These are phyloP conservation scores for Asterochloris erici DNA, from an alignment of 139 green algal genomes.

Conservation along the genomic window DNA sequence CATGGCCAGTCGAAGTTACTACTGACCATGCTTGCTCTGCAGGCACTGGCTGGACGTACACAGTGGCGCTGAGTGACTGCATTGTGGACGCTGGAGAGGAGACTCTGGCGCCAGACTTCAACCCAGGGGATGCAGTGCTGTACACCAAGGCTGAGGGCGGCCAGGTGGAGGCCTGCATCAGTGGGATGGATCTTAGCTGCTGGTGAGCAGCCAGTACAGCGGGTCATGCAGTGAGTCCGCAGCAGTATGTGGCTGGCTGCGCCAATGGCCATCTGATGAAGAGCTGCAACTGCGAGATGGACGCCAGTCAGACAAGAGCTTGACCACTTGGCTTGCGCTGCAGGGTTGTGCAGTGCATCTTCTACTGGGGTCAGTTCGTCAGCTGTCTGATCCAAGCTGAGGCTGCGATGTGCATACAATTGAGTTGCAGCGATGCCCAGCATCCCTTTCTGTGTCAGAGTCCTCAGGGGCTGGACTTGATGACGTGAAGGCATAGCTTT, in stretches of 20 bases:
- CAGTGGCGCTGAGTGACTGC: conserved; percentile 44
- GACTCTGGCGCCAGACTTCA: conserved; percentile 34
- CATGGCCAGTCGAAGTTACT: too few species aligned
- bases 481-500: too few species aligned
- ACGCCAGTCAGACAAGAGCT: neutral
- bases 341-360: too few species aligned
- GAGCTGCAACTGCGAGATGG: neutral
- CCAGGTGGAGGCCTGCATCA: conserved; percentile 19
- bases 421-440: too few species aligned
- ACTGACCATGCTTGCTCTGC: neutral
- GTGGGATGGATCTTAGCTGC: conserved; percentile 24
- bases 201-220: conserved; percentile 22
- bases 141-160: conserved; percentile 19
- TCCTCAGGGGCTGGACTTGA: too few species aligned
- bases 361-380: too few species aligned
- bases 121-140: conserved; percentile 27
- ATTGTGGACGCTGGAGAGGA: conserved; percentile 34
- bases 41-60: conserved; percentile 29
- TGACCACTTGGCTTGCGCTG: neutral
- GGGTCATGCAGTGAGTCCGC: too few species aligned
- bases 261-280: neutral
- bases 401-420: too few species aligned
- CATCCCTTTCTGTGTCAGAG: too few species aligned
- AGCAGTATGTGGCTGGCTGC: too few species aligned
- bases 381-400: too few species aligned